Conservation (phyloP, 1,284 basidiomycete species). For the Crepidotus sp. region DNA sequence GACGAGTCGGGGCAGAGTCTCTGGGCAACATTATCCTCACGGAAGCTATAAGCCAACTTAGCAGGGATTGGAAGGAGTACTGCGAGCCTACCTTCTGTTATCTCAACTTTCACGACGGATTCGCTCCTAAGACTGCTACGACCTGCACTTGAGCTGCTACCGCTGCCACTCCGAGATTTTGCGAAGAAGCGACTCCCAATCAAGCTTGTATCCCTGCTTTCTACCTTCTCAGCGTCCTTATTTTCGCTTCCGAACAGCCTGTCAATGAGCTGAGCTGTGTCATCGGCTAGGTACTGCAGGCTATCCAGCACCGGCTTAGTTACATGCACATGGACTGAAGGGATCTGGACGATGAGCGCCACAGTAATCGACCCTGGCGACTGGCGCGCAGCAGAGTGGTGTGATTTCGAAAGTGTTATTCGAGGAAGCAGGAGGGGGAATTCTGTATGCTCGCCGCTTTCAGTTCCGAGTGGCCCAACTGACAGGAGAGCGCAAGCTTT, state of each 20-base stretch:
- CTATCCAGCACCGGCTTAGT: slow-evolving; percentile 62
- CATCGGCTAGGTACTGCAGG: slow-evolving; percentile 82
- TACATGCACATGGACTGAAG: slow-evolving; percentile 55
- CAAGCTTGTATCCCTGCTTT: slow-evolving; percentile 56
- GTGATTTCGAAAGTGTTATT: slow-evolving; percentile 24
- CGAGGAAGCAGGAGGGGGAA: slow-evolving; percentile 23
- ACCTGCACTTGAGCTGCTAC: slow-evolving; percentile 28
- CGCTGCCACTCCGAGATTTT: slow-evolving; percentile 36
- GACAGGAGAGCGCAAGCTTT: slow-evolving; percentile 25
- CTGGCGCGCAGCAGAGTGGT: slow-evolving; percentile 9
- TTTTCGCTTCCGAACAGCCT: slow-evolving; percentile 23
- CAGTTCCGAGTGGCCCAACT: slow-evolving; percentile 22
- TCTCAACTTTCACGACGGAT: slow-evolving; percentile 41
- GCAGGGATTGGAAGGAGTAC: not conserved
- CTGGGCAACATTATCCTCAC: slow-evolving; percentile 29
- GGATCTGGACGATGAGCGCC: slow-evolving; percentile 46
- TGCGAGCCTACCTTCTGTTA: slow-evolving; percentile 46
- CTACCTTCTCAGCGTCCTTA: slow-evolving; percentile 26
- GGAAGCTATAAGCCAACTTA: slow-evolving; percentile 24
- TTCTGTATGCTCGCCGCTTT: not conserved
- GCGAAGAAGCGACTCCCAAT: slow-evolving; percentile 81
- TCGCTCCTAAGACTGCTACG: slow-evolving; percentile 27
- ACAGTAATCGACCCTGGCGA: slow-evolving; percentile 18
- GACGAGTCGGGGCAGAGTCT: slow-evolving; percentile 23
- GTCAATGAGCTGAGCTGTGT: slow-evolving; percentile 63